Conservation (phyloP, 1,284 basidiomycete genomes). For the Cryptococcus sp. region DNA sequence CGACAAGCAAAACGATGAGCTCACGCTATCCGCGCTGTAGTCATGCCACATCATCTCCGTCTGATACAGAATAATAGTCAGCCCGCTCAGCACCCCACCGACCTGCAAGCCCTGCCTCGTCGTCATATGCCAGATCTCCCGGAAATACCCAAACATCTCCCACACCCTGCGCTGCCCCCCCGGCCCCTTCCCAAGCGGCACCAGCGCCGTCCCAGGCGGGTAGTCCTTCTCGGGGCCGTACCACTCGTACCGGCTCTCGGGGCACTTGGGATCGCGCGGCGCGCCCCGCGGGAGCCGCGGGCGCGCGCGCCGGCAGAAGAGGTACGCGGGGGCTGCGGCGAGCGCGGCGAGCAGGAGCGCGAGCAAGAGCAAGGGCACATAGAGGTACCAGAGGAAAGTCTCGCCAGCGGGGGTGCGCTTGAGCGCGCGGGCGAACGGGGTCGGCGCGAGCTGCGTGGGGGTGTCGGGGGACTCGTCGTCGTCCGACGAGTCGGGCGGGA, state of each 20-base stretch:
- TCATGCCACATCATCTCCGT: constrained; percentile 28
- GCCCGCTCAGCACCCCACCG: constrained; percentile 21
- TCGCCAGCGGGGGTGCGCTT: constrained; percentile 5
- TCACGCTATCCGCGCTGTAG: constrained; percentile 12
- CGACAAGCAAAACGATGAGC: neutral
- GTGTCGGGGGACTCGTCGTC: neutral
- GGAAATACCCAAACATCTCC: constrained; percentile 26
- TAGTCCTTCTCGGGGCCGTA: constrained; percentile 12
- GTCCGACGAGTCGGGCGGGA: neutral
- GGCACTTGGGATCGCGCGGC: neutral
- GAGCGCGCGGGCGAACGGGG: neutral
- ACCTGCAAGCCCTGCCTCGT: constrained; percentile 31
- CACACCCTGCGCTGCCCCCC: constrained; percentile 20
- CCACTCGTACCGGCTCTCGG: constrained; percentile 12
- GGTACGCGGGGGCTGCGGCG: constrained; percentile 8
- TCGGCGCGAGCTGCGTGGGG: neutral
- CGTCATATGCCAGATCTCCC: constrained; percentile 17
- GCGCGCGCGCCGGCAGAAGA: constrained; percentile 8
- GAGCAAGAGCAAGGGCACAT: constrained; percentile 8
- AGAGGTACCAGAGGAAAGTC: constrained; percentile 15
- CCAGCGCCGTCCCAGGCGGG: constrained; percentile 7
- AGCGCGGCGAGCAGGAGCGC: constrained; percentile 9
- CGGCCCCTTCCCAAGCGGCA: constrained; percentile 14
- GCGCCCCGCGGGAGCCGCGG: constrained; percentile 1
- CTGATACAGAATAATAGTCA: constrained; percentile 23